Evolutionary conservation across 1,284 basidiomycete species (phyloP), one percentile per base, ranked within the genome.

Genomic region (Ceraceosorus guamensis): DNA sequence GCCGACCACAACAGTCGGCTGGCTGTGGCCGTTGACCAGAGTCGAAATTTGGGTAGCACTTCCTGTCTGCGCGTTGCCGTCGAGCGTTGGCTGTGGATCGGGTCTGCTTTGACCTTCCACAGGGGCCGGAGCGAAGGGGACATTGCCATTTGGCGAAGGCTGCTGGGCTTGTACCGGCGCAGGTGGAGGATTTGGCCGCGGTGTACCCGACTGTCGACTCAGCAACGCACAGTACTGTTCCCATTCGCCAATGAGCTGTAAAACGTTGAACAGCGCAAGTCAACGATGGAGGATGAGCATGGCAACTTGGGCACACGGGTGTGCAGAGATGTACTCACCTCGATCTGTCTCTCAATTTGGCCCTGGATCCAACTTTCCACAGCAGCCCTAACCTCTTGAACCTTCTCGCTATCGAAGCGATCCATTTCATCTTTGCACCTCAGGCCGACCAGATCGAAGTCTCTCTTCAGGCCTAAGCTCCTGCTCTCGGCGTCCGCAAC

Each of bases 321-420:
- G n/a, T n/a, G n/a, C n/a, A 46, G n/a, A 46, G 7, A 24, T 41
- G 8, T 32, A 8, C 48, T 50, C 48, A 88, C 86, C 81, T 90
- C 84, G 75, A 86, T 87, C 78, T 93, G 90, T 50, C 86, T 79
- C 31, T 80, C 75, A 50, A 91, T 86, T 85, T 91, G 87, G 8
- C 87, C 87, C 50, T 87, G 85, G 57, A 92, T 77, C 77, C 89
- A 91, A 1, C 80, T 80, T 67, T 87, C 86, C 56, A 93, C 76
- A 2, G 85, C 81, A 35, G 81, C 79, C 73, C 89, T 90, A 76
- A 93, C 89, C 71, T 93, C 90, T 48, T 89, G 85, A 33, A 97
- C 84, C 46, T 91, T 84, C 77, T 96, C 92, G 70, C 85, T 83
- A 78, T 99, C 93, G 73, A 98, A 96, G 35, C 91, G 81, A n/a